A percentile compares a stretch with the other conserved stretches of the same genome.
Conservation (phyloP, 78 protist genomes). For the Dictyostelium intermedium region DNA sequence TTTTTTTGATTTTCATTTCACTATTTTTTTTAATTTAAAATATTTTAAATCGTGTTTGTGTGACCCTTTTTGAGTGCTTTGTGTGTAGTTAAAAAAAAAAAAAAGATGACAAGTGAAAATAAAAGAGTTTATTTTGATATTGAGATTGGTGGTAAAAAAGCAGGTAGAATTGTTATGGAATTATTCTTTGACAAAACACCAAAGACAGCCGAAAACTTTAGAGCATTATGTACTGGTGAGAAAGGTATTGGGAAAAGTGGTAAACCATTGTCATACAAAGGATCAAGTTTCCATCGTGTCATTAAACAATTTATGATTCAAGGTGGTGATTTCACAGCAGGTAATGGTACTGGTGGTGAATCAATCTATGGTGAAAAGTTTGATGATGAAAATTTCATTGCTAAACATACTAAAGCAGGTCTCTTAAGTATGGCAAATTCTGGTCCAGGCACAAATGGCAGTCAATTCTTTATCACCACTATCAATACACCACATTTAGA, state of each 20-base stretch:
- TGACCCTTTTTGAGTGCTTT: too few relatives aligned
- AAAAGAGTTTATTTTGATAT: constrained; percentile 83
- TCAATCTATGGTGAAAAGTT: constrained; percentile 96
- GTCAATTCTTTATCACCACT: constrained; percentile 95
- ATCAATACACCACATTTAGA: constrained; percentile 95
- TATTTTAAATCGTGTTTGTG: not conserved
- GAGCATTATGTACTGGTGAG: constrained; percentile 89
- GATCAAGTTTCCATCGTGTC: constrained; percentile 91
- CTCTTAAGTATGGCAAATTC: constrained; percentile 96
- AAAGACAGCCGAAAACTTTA: constrained; percentile 95
- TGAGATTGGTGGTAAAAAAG: constrained; percentile 69
- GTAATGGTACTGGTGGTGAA: constrained; percentile 99
- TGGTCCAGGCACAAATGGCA: constrained; percentile 92
- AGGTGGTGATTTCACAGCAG: constrained; percentile 93
- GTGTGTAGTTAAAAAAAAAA: too few relatives aligned
- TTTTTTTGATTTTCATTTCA: not conserved
- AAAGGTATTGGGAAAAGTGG: constrained; percentile 83
- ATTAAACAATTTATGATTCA: constrained; percentile 94
- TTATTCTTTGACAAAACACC: constrained; percentile 88
- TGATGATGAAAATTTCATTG: constrained; percentile 91
- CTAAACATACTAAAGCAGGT: constrained; percentile 89
- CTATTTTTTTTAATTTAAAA: not conserved
- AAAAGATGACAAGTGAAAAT: constrained; percentile 1
- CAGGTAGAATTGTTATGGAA: constrained; percentile 80
- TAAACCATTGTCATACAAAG: constrained; percentile 87